These are phyloP conservation scores for Diaporthe sp. DNA, from an alignment of 2,329 filamentous ascomycete species.

Conservation along the genomic window DNA sequence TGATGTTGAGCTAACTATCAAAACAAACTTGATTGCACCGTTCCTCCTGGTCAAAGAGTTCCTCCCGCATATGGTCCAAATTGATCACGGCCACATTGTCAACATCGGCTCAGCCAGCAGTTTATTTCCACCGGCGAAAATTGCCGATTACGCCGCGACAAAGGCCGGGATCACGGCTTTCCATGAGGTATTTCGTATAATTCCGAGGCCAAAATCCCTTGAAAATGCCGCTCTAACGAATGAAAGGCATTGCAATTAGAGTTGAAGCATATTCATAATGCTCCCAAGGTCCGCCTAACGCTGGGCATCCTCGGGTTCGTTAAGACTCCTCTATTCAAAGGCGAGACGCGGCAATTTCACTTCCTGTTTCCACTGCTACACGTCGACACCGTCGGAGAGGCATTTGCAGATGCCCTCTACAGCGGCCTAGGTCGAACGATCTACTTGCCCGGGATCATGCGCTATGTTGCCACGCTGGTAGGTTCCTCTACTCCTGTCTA, in stretches of 20 bases:
- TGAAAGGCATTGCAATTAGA: neutral
- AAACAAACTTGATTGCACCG: slow-evolving; percentile 68
- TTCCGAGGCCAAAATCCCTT: slow-evolving; percentile 41
- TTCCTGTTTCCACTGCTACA: slow-evolving; percentile 50
- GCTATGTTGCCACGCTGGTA: slow-evolving; percentile 46
- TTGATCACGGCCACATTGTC: slow-evolving; percentile 74
- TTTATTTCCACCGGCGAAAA: slow-evolving; percentile 63
- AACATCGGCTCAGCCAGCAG: slow-evolving; percentile 71
- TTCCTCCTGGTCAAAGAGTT: slow-evolving; percentile 71
- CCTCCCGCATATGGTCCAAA: slow-evolving; percentile 67
- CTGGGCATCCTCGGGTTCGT: slow-evolving; percentile 49
- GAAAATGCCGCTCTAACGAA: neutral
- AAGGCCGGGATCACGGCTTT: slow-evolving; percentile 57
- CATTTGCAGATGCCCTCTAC: slow-evolving; percentile 46
- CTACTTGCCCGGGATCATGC: slow-evolving; percentile 47
- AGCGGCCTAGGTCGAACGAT: slow-evolving; percentile 48
- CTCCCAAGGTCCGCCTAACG: slow-evolving; percentile 39
- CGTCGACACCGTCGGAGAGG: slow-evolving; percentile 49
- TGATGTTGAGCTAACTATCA: slow-evolving; percentile 48
- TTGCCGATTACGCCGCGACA: slow-evolving; percentile 71
- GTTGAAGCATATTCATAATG: neutral
- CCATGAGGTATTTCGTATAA: slow-evolving; percentile 44
- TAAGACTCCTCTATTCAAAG: slow-evolving; percentile 48
- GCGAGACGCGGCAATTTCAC: slow-evolving; percentile 43
- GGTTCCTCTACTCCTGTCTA: slow-evolving; percentile 24